Evolutionary conservation across 192 early-diverging fungal species (phyloP), one percentile per base, ranked within the genome.

Genomic region (Coemansia sp.): DNA sequence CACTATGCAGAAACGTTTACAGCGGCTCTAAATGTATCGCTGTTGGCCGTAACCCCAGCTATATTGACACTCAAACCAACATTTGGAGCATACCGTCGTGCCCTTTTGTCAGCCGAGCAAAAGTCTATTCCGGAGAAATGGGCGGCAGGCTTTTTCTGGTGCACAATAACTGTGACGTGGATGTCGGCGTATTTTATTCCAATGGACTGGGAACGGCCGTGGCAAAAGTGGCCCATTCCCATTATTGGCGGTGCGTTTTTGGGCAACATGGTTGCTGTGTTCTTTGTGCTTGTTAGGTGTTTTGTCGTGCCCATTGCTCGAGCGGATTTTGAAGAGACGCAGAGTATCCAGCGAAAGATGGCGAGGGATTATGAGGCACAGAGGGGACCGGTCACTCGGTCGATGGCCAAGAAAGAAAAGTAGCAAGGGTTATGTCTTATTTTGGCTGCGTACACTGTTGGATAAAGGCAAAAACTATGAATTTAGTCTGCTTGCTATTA

Each of bases 161-260:
- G 60, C 53, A 73, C 79, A 2, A 69, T 76, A 43, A 51, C 37
- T 1, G 47, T 58, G 1, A 56, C 63, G 23, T 81, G 79, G 79
- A 39, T 62, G 9, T 19, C 60, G 0, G 79, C 79, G 0, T 75
- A 76, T 62, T 75, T 76, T 62, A 57, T 81, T 11, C 79, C 79
- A 24, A 61, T 81, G 74, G 79, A 81, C 62, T 81, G 79, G 79
- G 79, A 69, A 21, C 73, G 79, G 6, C 73, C 69, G 3, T 81
- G 79, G 79, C 79, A 81, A 54, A 45, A 52, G 25, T 81, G 79
- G 79, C 79, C 79, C 4, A 76, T 81, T 41, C 79, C 79, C 0
- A 69, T 69, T 7, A 64, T 81, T 17, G 61, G 63, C 21, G 79
- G 79, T 29, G 79, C 79, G 3, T 76, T 70, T 47, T 45, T 81